phyloP scores from a whole-genome alignment of 148 eudicot genomes.

The Amaranthus palmeri region DNA sequence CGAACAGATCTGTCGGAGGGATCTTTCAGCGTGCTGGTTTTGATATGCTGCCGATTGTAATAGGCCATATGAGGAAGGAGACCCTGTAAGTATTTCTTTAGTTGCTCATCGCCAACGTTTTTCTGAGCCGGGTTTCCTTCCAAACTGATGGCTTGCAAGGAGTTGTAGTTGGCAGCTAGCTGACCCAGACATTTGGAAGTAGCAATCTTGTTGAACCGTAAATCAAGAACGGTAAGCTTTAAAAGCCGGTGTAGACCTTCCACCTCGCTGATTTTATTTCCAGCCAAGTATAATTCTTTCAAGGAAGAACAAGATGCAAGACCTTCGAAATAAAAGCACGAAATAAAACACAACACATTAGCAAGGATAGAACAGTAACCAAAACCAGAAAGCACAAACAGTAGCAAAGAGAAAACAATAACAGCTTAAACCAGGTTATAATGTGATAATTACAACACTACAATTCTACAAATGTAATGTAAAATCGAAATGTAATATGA shows the following conservation, averaged over 20 bases:
- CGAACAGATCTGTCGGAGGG: conserved; percentile 62
- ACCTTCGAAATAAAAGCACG: conserved; percentile 39
- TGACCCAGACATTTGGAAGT: conserved; percentile 84
- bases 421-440: too few species aligned
- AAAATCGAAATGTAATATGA: not conserved
- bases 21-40: conserved; percentile 62
- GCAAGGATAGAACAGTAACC: not conserved
- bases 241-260: conserved; percentile 98
- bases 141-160: conserved; percentile 84
- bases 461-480: too few species aligned
- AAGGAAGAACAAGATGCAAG: conserved; percentile 82
- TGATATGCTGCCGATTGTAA: conserved; percentile 68
- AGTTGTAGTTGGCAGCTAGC: conserved; percentile 90
- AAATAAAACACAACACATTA: not conserved
- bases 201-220: conserved; percentile 89
- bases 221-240: conserved; percentile 68
- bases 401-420: not conserved
- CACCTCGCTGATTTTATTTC: conserved; percentile 94
- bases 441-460: too few species aligned
- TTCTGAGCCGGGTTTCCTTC: conserved; percentile 99
- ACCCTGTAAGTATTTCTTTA: conserved; percentile 62
- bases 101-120: conserved; percentile 88
- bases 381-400: not conserved
- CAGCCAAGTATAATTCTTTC: conserved; percentile 85
- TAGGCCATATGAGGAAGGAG: conserved; percentile 78